These are phyloP conservation scores for Backusella australiensis DNA, from an alignment of 192 early-diverging fungal species.

Conservation along the genomic window DNA sequence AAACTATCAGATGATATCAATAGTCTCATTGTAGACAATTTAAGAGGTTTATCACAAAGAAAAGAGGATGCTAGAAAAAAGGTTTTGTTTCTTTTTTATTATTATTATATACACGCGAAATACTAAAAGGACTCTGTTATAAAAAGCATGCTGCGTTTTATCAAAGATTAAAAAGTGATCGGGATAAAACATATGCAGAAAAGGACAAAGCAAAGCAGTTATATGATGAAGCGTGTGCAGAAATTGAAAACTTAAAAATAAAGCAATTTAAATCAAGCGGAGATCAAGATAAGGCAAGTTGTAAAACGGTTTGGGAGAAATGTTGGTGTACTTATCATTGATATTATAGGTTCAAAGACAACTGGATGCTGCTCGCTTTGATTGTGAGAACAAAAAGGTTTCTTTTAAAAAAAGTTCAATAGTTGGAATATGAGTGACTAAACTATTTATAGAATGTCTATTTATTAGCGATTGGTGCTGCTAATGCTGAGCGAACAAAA, in stretches of 20 bases:
- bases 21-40: constrained; percentile 45
- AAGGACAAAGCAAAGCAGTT: constrained; percentile 59
- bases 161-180: constrained; percentile 53
- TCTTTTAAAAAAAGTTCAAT: background rate
- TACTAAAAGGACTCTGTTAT: background rate
- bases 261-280: constrained; percentile 58
- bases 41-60: constrained; percentile 52
- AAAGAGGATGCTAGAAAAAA: constrained; percentile 73
- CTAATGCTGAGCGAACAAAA: constrained; percentile 62
- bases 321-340: background rate
- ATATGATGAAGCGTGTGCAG: constrained; percentile 66
- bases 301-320: background rate
- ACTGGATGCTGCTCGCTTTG: constrained; percentile 56
- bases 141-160: constrained; percentile 63
- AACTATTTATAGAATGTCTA: constrained; percentile 58
- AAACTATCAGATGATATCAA: constrained; percentile 53
- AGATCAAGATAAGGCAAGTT: constrained; percentile 49
- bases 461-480: constrained; percentile 54
- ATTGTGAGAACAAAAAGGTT: constrained; percentile 69
- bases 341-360: constrained; percentile 33
- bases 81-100: constrained; percentile 34
- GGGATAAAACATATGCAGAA: constrained; percentile 60
- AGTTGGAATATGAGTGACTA: too few species aligned
- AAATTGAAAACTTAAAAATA: constrained; percentile 55
- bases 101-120: background rate